Base-by-base conservation (phyloP, 345 rosid genomes). In the Viola odorata region DNA sequence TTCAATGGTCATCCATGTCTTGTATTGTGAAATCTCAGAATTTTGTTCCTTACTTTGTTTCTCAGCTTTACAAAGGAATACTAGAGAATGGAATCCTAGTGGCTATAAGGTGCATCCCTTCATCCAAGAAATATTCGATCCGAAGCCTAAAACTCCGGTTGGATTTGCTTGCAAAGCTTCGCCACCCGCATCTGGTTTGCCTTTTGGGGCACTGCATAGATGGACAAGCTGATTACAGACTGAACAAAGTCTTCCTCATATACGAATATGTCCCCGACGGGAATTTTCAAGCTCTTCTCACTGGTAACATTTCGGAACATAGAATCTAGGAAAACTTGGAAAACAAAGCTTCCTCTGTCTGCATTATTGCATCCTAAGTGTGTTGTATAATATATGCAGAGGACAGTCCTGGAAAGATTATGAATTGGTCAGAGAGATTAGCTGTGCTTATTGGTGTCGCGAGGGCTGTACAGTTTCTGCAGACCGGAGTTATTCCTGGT, bases 401-500 rank as follows among this genome's bases (percentile, higher is more conserved):
- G 44, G 59, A 62, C 60, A 65, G 52, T 49, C 74, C 64, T 0
- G 83, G 73, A 57, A 75, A 69, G 64, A 68, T 56, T 41, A 73
- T 83, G 51, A 80, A 69, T 64, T 88, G 96, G 96, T 68, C 96
- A 44, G 86, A 82, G 82, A 85, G 96, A 63, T 63, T 83, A 62
- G 75, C 76, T 60, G 77, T 79, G 53, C 72, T 88, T 8, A 76
- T 57, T 44, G 82, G 87, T 61, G 77, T 83, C 23, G 91, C 89
- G 45, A 83, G 77, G 74, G 89, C 91, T 58, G 86, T 85, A 55
- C 91, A 83, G 57, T 88, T 83, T 78, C 80, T 88, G 65, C 96
- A 88, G 52, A 88, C 91, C 41, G 96, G 91, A 68, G 86, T 88
- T 15, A 85, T 88, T 60, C 91, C 96, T 6, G 96, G 96, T 39